Percentiles rank a stretch among this genome's conserved stretches.
Conservation (phyloP, 441 rosid genomes). For the Erodium chrysanthum region DNA sequence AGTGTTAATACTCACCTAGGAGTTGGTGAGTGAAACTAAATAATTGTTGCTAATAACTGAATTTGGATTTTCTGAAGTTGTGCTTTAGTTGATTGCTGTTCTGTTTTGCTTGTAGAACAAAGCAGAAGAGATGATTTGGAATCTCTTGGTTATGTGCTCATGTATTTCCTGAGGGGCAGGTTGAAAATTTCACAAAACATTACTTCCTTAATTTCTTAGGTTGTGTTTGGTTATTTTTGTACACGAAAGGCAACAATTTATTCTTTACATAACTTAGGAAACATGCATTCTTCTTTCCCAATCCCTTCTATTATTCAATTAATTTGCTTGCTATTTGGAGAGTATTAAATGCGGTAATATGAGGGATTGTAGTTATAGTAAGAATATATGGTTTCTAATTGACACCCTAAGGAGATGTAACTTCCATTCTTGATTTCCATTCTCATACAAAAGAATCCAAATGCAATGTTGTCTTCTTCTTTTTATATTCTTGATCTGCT, state of each 20-base stretch:
- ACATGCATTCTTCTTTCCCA: not conserved
- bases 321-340: not conserved
- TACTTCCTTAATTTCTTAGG: not conserved
- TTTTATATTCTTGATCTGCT: not conserved
- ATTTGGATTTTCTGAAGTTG: not conserved
- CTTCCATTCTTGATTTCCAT: not conserved
- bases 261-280: not conserved
- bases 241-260: not conserved
- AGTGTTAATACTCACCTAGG: conserved; percentile 92
- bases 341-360: not conserved
- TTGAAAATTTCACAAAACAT: conserved; percentile 12
- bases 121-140: conserved; percentile 92
- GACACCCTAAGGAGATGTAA: not conserved
- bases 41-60: not conserved
- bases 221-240: not conserved
- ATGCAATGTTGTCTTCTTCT: not conserved
- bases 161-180: conserved; percentile 93
- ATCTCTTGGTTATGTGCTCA: conserved; percentile 81
- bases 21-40: conserved; percentile 44
- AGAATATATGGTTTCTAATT: not conserved
- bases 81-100: not conserved
- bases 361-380: not conserved
- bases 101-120: conserved; percentile 49
- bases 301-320: not conserved
- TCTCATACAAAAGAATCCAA: not conserved